phyloP scores from a whole-genome alignment of 2,329 filamentous ascomycete genomes.

The Dactylonectria macrodidyma region DNA sequence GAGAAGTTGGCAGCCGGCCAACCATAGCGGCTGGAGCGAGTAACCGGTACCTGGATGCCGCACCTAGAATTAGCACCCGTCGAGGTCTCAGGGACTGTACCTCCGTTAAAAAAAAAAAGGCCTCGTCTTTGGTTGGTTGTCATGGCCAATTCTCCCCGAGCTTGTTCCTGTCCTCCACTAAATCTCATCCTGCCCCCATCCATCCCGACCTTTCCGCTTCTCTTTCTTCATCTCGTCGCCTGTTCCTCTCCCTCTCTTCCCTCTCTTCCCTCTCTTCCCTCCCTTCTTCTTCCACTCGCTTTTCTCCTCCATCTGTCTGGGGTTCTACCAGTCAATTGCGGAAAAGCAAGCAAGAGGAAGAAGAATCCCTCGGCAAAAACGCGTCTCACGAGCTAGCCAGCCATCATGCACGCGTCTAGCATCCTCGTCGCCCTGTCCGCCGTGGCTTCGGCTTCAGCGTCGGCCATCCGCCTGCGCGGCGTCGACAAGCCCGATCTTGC shows the following conservation, averaged over 20 bases:
- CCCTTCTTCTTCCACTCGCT: constrained; percentile 32
- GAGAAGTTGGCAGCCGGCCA: neutral
- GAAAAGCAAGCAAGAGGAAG: neutral
- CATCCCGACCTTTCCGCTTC: constrained; percentile 25
- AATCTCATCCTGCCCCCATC: constrained; percentile 13
- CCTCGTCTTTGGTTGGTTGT: constrained; percentile 41
- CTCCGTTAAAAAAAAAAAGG: constrained; percentile 37
- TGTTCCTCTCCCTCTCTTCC: constrained; percentile 1
- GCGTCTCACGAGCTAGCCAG: constrained; percentile 19
- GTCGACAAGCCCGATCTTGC: constrained; percentile 32
- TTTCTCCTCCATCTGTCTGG: constrained; percentile 31
- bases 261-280: neutral
- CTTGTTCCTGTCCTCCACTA: constrained; percentile 31
- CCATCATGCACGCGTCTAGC: constrained; percentile 51
- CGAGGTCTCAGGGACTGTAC: neutral
- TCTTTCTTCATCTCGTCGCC: constrained; percentile 9
- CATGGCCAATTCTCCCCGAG: constrained; percentile 37
- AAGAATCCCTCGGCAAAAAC: neutral
- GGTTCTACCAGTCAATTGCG: constrained; percentile 26
- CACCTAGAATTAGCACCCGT: neutral
- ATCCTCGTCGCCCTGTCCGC: constrained; percentile 52
- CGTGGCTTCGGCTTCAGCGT: constrained; percentile 44
- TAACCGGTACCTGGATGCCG: too few relatives aligned
- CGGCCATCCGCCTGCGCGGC: constrained; percentile 40
- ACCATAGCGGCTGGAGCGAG: constrained; percentile 20